Evolutionary conservation across 83 land plant genomes (phyloP).

Genomic region (Picea mariana): DNA sequence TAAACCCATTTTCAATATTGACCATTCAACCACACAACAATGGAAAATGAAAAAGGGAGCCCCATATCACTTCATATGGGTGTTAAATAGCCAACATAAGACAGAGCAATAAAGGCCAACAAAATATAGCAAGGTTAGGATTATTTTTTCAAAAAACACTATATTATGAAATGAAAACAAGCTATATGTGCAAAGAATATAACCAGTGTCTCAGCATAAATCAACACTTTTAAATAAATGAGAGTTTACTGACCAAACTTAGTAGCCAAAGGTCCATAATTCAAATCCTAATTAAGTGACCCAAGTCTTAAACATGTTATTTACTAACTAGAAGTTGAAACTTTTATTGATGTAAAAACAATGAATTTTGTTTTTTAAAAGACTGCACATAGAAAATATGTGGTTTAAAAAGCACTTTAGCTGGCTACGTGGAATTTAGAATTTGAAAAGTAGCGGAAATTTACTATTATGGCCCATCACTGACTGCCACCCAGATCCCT

Average conservation of each 20-base stretch:
- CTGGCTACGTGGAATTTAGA: no score
- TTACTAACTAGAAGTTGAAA: background rate
- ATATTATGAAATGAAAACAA: no score
- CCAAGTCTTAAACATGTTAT: background rate
- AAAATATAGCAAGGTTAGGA: no score
- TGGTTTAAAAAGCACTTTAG: background rate
- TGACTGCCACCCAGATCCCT: background rate
- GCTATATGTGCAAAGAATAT: no score
- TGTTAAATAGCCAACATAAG: no score
- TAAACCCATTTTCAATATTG: no score
- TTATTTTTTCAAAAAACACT: no score
- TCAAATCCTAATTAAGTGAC: background rate
- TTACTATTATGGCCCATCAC: background rate
- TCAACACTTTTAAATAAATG: background rate
- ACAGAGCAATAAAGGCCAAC: no score
- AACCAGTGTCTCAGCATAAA: background rate
- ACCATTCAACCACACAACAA: no score
- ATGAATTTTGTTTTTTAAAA: background rate
- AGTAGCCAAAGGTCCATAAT: background rate
- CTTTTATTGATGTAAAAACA: background rate
- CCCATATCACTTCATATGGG: background rate
- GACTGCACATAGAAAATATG: background rate
- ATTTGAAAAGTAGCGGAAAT: no score
- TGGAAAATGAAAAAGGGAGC: no score
- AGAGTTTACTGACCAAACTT: background rate